A percentile compares a stretch with the other conserved stretches of the same genome.
These are phyloP conservation scores for Wickerhamiella spandovensis DNA, from an alignment of 805 yeast species.

Conservation along the genomic window DNA sequence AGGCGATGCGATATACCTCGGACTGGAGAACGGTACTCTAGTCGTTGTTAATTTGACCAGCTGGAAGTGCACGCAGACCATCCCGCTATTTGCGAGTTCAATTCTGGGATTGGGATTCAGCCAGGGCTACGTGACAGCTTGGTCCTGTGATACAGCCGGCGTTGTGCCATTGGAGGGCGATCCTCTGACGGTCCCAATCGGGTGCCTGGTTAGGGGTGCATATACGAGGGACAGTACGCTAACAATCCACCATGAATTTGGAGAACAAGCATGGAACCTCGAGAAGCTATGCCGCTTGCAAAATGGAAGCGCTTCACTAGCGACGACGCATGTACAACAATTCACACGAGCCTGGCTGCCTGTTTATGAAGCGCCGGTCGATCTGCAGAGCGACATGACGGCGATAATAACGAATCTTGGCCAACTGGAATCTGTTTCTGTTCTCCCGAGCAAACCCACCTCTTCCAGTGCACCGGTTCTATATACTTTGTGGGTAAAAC, in stretches of 20 bases:
- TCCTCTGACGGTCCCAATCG: background rate
- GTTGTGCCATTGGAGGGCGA: background rate
- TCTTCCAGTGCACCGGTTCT: background rate
- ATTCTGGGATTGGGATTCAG: background rate
- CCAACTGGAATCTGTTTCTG: background rate
- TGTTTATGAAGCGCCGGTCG: background rate
- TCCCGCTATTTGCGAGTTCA: background rate
- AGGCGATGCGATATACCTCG: conserved; percentile 1
- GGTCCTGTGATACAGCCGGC: background rate
- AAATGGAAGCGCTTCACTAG: too few relatives aligned
- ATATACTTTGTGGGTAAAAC: background rate
- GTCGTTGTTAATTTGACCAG: background rate
- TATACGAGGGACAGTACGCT: background rate
- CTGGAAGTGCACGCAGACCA: background rate
- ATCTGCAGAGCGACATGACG: background rate
- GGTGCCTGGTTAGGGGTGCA: background rate
- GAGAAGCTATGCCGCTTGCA: background rate
- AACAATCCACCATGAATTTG: background rate
- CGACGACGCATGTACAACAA: background rate
- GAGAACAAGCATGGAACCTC: background rate
- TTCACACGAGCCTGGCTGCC: background rate
- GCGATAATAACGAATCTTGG: background rate
- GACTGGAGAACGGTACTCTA: conserved; percentile 4
- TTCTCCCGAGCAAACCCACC: background rate
- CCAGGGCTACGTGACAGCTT: background rate